phyloP scores from a whole-genome alignment of 2,329 filamentous ascomycete genomes.

The Neofusicoccum sp. region DNA sequence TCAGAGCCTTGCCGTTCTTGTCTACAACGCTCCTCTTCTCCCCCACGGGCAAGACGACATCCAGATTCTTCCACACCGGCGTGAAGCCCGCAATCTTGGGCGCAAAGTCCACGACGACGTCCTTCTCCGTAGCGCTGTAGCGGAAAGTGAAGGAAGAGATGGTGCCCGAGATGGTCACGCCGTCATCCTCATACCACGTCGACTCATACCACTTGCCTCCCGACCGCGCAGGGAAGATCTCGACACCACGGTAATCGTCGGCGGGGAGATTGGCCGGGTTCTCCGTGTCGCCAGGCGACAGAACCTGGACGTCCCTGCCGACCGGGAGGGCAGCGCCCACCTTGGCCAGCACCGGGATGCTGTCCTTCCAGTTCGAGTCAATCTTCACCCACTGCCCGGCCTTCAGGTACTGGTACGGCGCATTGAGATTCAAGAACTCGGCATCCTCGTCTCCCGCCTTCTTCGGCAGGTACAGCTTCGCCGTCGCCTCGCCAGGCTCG shows the following conservation, averaged over 20 bases:
- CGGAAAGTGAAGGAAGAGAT: slow-evolving; percentile 30
- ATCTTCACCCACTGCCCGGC: slow-evolving; percentile 56
- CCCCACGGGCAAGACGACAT: slow-evolving; percentile 51
- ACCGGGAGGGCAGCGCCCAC: slow-evolving; percentile 56
- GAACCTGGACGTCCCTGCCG: slow-evolving; percentile 51
- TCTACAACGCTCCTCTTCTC: slow-evolving; percentile 41
- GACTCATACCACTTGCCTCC: slow-evolving; percentile 37
- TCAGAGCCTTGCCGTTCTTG: neutral
- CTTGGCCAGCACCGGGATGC: slow-evolving; percentile 56
- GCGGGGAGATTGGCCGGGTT: slow-evolving; percentile 47
- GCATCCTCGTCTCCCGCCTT: slow-evolving; percentile 42
- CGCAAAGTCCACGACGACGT: slow-evolving; percentile 45
- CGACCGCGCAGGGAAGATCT: slow-evolving; percentile 55
- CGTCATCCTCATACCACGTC: slow-evolving; percentile 59
- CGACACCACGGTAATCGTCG: slow-evolving; percentile 57
- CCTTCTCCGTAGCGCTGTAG: slow-evolving; percentile 39
- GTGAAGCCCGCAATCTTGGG: slow-evolving; percentile 43
- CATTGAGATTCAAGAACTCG: slow-evolving; percentile 63
- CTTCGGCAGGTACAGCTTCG: slow-evolving; percentile 62
- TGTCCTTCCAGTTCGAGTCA: slow-evolving; percentile 50
- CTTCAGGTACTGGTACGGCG: slow-evolving; percentile 57
- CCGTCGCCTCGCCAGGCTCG: slow-evolving; percentile 54
- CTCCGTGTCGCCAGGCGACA: slow-evolving; percentile 49
- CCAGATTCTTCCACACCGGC: slow-evolving; percentile 51
- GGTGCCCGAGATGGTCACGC: slow-evolving; percentile 43